Evolutionary conservation across 169 alveolate genomes (phyloP).

Genomic region (Plasmodium blacklocki): DNA sequence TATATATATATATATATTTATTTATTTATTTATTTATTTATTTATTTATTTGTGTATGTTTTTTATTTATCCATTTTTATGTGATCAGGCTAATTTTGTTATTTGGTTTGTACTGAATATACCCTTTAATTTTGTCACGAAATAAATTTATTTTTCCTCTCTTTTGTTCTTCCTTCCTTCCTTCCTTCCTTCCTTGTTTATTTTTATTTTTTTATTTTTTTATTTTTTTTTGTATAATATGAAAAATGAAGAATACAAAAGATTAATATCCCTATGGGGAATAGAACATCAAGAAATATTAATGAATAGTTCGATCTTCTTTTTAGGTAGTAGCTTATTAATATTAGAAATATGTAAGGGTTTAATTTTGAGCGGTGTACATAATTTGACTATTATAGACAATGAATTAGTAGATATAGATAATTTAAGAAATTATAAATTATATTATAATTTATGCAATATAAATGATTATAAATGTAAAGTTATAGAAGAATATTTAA

Average conservation of each 20-base stretch:
- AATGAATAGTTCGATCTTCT: slow-evolving; percentile 20
- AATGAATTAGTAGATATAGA: slow-evolving; percentile 2
- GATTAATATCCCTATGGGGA: slow-evolving; percentile 64
- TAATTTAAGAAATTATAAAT: not conserved
- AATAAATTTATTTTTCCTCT: no score
- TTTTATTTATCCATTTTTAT: not conserved
- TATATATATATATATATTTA: no score
- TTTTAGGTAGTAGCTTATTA: slow-evolving; percentile 33
- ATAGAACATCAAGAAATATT: slow-evolving; percentile 48
- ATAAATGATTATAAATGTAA: slow-evolving; percentile 36
- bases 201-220: not conserved
- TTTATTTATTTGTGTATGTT: not conserved
- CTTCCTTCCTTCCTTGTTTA: not conserved
- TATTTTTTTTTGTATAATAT: slow-evolving; percentile 6
- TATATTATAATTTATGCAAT: slow-evolving; percentile 16
- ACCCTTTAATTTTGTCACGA: no score
- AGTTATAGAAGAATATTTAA: slow-evolving; percentile 20
- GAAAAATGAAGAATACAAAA: slow-evolving; percentile 26
- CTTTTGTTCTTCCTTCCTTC: no score
- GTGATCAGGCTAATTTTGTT: not conserved
- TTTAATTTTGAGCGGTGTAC: slow-evolving; percentile 27
- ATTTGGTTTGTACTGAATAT: no score
- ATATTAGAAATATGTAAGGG: slow-evolving; percentile 42
- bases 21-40: not conserved
- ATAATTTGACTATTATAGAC: slow-evolving; percentile 28